A percentile compares a stretch with the other conserved stretches of the same genome.
Conservation (phyloP, 2,329 filamentous ascomycete species). For the Sporothrix variecibatus region DNA sequence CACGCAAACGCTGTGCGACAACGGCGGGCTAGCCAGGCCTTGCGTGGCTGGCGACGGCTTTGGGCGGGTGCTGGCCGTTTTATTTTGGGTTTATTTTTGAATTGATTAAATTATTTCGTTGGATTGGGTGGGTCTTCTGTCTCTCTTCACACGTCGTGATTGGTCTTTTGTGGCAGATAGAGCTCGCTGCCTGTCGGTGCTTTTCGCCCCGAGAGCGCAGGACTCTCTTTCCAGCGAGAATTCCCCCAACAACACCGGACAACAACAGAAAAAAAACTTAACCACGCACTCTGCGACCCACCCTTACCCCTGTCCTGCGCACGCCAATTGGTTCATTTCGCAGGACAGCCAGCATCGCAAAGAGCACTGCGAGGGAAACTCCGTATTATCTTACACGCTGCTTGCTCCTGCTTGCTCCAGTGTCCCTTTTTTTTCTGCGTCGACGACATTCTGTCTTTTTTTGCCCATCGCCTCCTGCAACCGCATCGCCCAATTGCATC, state of each 20-base stretch:
- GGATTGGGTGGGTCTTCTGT: background rate
- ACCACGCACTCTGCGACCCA: constrained; percentile 23
- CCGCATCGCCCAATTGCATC: constrained; percentile 11
- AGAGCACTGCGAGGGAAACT: constrained; percentile 14
- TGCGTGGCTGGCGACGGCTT: constrained; percentile 21
- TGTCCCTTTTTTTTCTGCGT: constrained; percentile 20
- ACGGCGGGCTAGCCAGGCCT: constrained; percentile 19
- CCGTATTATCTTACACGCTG: constrained; percentile 7
- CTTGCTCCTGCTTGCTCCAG: background rate
- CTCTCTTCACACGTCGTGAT: background rate
- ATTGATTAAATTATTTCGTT: background rate
- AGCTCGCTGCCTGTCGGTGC: constrained; percentile 26
- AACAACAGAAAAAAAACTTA: constrained; percentile 24
- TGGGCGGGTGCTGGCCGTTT: constrained; percentile 9
- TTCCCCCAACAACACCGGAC: constrained; percentile 24
- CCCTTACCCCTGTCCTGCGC: background rate
- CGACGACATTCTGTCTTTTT: constrained; percentile 18
- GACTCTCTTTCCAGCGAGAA: constrained; percentile 24
- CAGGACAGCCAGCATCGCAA: constrained; percentile 2
- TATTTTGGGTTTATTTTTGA: background rate
- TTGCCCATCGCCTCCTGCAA: constrained; percentile 18
- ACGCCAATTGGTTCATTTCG: constrained; percentile 16
- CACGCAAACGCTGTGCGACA: constrained; percentile 26
- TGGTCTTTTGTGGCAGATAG: background rate
- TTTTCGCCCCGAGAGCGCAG: constrained; percentile 26